Base-by-base conservation (phyloP, 495 filamentous ascomycete genomes). In the Cercophora newfieldiana region DNA sequence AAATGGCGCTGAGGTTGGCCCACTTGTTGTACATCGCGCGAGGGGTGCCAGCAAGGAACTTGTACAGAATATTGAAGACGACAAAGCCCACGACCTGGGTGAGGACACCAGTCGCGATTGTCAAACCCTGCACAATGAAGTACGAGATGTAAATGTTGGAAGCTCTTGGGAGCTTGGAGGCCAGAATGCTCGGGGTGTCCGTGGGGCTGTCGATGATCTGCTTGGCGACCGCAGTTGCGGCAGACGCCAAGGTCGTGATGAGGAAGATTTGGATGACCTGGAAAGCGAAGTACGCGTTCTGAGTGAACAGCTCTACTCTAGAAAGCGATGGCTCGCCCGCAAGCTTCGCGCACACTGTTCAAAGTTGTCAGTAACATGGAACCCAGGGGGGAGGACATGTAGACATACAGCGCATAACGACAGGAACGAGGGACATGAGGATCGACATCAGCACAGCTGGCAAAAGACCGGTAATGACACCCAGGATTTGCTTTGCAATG, bases 71-170 rank as follows among this genome's bases (percentile, higher is more conserved):
- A 48, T 86, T 87, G 76, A 91, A 90, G 51, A 97, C 65, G 69
- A 94, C 80, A 69, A 97, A 85, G 7, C 92, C 93, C 37, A 83
- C 84, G 24, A 95, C 86, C 72, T 95, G 91, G 21, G 95, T 83
- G 29, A 99, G 77, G 2, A 89, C 84, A 62, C 88, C 84, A 0
- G 92, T 82, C 55, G 90, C 89, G 69, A 97, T 86, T n/a, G 89
- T 90, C 64, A 99, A 78, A 56, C 95, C 95, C 77, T 97, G 94
- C 28, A 99, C 83, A 70, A 97, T 89, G 72, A 99, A 94, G 80
- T 96, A 99, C 0, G 91, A 90, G 59, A 98, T 90, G 79, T 96
- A 99, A 77, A 99, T 93, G 79, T 96, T 97, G 68, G 93, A 93
- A 2, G 91, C 86, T 60, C 82, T 87, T 8, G 95, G 95, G 12